A percentile compares a stretch with the other conserved stretches of the same genome.
Evolutionary conservation across 441 rosid genomes (phyloP).

Genomic region (Corymbia citriodora): DNA sequence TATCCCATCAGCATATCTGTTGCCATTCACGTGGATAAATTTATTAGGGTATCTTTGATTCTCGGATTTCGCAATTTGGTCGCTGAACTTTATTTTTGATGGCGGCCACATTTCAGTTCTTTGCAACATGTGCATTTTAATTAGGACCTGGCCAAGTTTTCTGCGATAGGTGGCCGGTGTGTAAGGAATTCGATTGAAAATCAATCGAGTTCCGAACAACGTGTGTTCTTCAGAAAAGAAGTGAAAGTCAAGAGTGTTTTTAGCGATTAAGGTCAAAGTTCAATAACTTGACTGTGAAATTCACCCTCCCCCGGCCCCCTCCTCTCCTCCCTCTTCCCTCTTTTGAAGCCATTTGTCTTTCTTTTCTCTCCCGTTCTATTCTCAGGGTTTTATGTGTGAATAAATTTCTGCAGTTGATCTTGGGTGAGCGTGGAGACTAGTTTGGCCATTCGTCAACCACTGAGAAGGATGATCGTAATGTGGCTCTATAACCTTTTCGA

Average conservation of each 20-base stretch:
- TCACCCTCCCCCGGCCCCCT: background rate
- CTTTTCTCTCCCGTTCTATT: too few relatives aligned
- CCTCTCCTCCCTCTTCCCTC: too few relatives aligned
- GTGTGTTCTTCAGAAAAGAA: background rate
- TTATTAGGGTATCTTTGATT: background rate
- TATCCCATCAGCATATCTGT: background rate
- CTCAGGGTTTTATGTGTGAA: too few relatives aligned
- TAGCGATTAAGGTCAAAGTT: fast-evolving
- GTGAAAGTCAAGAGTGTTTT: fast-evolving
- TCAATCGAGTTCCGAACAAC: background rate
- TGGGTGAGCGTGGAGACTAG: too few relatives aligned
- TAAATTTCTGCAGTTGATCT: too few relatives aligned
- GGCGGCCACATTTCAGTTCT: background rate
- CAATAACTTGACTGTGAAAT: background rate
- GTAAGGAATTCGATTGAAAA: background rate
- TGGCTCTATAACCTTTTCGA: too few relatives aligned
- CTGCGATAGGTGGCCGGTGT: background rate
- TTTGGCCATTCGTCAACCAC: too few relatives aligned
- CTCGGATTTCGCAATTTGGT: background rate
- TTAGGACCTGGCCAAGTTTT: background rate
- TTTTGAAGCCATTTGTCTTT: too few relatives aligned
- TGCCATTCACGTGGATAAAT: background rate
- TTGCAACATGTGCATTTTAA: background rate
- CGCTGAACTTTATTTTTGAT: background rate
- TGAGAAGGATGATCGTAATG: too few relatives aligned